Percentiles rank a stretch among this genome's conserved stretches.
These are phyloP conservation scores for Citrus unshiu DNA, from an alignment of 345 rosid species.

Conservation along the genomic window DNA sequence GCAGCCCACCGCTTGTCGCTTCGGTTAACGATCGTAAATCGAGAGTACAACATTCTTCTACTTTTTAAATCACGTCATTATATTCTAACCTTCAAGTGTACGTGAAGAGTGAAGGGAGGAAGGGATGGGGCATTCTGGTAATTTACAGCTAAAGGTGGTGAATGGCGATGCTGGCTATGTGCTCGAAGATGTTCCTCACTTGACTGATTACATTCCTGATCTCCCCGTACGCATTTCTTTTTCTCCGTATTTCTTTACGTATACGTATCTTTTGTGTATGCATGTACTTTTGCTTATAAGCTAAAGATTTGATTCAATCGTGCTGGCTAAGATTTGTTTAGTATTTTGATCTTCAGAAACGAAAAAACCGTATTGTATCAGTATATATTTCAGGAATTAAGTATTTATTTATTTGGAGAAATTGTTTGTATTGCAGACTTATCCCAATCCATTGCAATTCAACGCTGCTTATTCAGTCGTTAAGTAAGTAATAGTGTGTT, in stretches of 20 bases:
- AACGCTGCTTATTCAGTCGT: constrained; percentile 69
- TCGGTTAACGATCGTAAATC: neutral
- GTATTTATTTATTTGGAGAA: constrained; percentile 8
- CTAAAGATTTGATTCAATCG: neutral
- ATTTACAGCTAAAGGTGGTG: constrained; percentile 28
- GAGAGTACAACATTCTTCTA: neutral
- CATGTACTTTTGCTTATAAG: neutral
- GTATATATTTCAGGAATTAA: neutral
- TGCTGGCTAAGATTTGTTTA: neutral
- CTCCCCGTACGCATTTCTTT: constrained; percentile 43
- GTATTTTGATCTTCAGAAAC: neutral
- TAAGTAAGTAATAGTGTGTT: constrained; percentile 35
- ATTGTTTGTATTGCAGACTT: constrained; percentile 37
- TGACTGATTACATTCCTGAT: constrained; percentile 62
- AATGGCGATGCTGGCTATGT: constrained; percentile 57
- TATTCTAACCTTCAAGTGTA: neutral
- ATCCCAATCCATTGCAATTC: constrained; percentile 56
- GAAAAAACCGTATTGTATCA: neutral
- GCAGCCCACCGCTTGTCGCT: neutral
- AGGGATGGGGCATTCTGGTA: constrained; percentile 12
- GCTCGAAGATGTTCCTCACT: constrained; percentile 80
- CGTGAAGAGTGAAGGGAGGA: neutral
- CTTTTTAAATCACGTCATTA: neutral
- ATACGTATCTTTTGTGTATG: neutral
- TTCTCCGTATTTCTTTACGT: neutral